A percentile compares a stretch with the other conserved stretches of the same genome.
Evolutionary conservation across 148 eudicot genomes (phyloP).

Genomic region (Drosera capensis): DNA sequence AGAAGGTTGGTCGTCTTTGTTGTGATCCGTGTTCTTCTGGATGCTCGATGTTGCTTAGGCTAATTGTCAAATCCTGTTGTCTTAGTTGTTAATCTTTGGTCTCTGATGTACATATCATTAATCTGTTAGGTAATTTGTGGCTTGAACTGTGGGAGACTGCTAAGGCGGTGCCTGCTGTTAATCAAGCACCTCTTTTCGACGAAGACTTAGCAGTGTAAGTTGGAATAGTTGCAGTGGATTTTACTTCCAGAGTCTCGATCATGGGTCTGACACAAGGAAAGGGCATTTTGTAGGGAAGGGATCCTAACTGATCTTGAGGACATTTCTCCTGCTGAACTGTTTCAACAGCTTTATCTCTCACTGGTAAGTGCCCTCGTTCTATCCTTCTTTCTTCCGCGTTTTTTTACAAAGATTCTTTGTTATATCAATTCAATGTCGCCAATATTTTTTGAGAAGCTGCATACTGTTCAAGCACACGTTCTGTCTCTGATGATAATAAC

Average conservation of each 20-base stretch:
- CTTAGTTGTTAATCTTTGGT: neutral
- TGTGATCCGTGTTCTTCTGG: too few relatives aligned
- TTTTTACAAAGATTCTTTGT: neutral
- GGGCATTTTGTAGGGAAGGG: conserved; percentile 55
- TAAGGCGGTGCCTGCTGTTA: conserved; percentile 84
- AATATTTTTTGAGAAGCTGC: neutral
- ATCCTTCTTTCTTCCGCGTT: neutral
- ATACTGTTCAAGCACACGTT: neutral
- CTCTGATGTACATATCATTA: conserved; percentile 1
- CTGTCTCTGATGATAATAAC: neutral
- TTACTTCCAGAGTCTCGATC: neutral
- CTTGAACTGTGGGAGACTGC: conserved; percentile 93
- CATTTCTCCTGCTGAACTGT: conserved; percentile 54
- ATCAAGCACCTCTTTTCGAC: conserved; percentile 80
- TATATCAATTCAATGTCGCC: neutral
- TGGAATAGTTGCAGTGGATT: neutral
- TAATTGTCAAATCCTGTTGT: too few relatives aligned
- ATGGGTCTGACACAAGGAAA: conserved; percentile 5
- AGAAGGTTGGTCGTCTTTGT: conserved; percentile 39
- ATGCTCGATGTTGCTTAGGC: too few relatives aligned
- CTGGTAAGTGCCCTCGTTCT: conserved; percentile 46
- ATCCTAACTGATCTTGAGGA: conserved; percentile 51
- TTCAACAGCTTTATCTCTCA: conserved; percentile 68
- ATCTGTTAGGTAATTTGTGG: conserved; percentile 88
- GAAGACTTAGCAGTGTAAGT: conserved; percentile 94